Evolutionary conservation across 371 early-diverging fungal species (phyloP).

Genomic region (Lichtheimia corymbifera): DNA sequence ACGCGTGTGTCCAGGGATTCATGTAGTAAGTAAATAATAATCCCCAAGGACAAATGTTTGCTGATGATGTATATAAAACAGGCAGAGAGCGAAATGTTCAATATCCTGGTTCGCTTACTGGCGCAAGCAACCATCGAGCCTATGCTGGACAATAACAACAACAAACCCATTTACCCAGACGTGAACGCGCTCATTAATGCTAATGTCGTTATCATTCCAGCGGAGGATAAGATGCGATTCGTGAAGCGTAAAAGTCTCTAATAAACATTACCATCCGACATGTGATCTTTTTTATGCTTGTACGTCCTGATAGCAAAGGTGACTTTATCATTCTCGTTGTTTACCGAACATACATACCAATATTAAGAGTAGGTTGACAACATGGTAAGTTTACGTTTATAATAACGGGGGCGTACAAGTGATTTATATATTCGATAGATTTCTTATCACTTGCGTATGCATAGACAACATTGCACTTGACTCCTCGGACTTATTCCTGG

Average conservation of each 20-base stretch:
- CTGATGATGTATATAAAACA: neutral
- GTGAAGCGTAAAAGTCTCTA: neutral
- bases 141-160: neutral
- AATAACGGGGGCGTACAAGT: no score
- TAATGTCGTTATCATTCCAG: neutral
- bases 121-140: neutral
- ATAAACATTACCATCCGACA: no score
- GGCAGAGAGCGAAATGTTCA: neutral
- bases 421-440: no score
- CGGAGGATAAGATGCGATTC: neutral
- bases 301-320: no score
- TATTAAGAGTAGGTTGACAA: no score
- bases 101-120: neutral
- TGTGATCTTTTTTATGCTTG: no score
- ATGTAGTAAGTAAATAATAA: neutral
- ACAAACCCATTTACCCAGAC: neutral
- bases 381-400: no score
- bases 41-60: neutral
- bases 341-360: no score
- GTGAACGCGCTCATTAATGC: neutral
- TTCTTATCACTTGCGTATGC: no score
- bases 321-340: no score
- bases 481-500: no score
- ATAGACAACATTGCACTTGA: no score
- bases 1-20: constrained; percentile 1